These are phyloP conservation scores for Capsicum chinense DNA, from an alignment of 257 asterid species.

Conservation along the genomic window DNA sequence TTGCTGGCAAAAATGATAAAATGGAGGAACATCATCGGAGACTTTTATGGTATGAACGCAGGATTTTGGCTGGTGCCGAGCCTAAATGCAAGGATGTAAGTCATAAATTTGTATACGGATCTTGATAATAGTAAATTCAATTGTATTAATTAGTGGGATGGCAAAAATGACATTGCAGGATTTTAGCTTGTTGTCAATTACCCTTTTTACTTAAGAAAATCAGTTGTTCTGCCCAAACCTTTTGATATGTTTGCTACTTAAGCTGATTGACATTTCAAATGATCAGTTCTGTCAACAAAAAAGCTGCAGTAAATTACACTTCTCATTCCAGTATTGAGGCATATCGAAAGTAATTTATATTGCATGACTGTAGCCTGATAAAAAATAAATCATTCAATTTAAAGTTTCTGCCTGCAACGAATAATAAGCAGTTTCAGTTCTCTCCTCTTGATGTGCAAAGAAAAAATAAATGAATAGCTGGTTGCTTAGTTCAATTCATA, in stretches of 20 bases:
- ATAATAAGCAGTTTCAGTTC: not conserved
- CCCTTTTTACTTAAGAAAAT: not conserved
- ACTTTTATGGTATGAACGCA: constrained; percentile 61
- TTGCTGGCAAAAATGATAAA: constrained; percentile 25
- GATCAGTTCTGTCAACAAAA: not conserved
- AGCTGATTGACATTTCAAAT: not conserved
- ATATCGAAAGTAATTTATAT: constrained; percentile 6
- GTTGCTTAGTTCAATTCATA: not conserved
- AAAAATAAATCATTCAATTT: not conserved
- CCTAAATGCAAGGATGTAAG: constrained; percentile 57
- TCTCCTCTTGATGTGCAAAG: no score
- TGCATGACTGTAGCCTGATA: not conserved
- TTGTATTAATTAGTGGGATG: not conserved
- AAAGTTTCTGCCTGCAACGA: not conserved
- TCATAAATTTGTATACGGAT: not conserved
- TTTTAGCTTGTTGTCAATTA: not conserved
- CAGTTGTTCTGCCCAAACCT: not conserved
- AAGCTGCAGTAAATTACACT: not conserved
- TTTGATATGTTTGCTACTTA: not conserved
- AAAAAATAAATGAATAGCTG: no score
- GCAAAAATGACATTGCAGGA: not conserved
- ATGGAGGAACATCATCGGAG: constrained; percentile 50
- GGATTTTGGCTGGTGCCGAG: constrained; percentile 39
- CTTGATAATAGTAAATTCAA: not conserved
- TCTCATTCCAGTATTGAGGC: constrained; percentile 1